Percentiles rank a stretch among this genome's conserved stretches.
Evolutionary conservation across 1,139 yeast species (phyloP).

Genomic region (Protomyces inouyei): DNA sequence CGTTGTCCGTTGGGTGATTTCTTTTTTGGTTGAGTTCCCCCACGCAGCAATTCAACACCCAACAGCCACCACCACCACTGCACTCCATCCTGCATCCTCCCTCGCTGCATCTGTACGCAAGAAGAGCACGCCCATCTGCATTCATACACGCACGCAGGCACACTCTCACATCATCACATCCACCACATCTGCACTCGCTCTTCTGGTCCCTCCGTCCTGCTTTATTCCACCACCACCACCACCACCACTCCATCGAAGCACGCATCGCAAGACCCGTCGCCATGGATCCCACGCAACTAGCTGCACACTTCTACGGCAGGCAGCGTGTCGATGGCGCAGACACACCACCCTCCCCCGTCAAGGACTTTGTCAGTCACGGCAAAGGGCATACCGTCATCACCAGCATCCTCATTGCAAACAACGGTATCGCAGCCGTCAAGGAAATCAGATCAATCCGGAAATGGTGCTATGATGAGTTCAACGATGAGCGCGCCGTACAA

Average conservation of each 20-base stretch:
- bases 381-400: conserved; percentile 95
- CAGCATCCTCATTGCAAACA: conserved; percentile 83
- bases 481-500: conserved; percentile 86
- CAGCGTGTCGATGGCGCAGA: conserved; percentile 55
- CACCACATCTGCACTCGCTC: neutral
- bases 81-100: no score
- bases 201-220: neutral
- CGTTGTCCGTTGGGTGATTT: no score
- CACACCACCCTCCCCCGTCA: conserved; percentile 71
- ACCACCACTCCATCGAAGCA: neutral
- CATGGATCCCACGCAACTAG: conserved; percentile 4
- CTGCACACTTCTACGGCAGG: conserved; percentile 62
- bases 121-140: neutral
- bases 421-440: conserved; percentile 98
- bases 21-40: no score
- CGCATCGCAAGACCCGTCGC: neutral
- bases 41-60: neutral
- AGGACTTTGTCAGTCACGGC: conserved; percentile 76
- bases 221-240: no score
- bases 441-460: conserved; percentile 94
- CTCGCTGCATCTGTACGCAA: neutral
- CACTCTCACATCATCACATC: neutral
- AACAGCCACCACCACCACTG: neutral
- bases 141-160: neutral
- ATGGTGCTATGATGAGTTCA: conserved; percentile 98